Evolutionary conservation across 148 eudicot species (phyloP).

Genomic region (Vaccinium vitisidaea): DNA sequence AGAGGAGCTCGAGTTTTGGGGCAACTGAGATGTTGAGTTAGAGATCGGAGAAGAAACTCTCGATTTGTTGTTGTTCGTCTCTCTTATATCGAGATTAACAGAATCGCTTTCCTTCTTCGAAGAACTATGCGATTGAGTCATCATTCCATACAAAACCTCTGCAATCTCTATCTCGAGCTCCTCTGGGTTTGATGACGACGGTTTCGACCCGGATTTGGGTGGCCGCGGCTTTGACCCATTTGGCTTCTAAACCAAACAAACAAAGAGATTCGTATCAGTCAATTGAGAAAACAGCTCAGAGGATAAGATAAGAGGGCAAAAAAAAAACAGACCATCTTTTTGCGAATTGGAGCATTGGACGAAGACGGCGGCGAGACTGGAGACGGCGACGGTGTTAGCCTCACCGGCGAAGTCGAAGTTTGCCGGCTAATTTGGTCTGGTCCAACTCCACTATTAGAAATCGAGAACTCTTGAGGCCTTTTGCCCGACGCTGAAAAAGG

Average conservation of each 20-base stretch:
- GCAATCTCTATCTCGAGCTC: conserved; percentile 97
- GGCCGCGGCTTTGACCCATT: conserved; percentile 62
- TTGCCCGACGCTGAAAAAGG: conserved; percentile 61
- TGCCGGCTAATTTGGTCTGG: neutral
- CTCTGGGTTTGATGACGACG: conserved; percentile 68
- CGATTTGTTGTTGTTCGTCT: conserved; percentile 40
- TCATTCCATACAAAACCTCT: conserved; percentile 79
- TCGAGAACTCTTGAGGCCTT: conserved; percentile 74
- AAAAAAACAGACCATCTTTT: conserved; percentile 62
- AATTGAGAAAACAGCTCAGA: neutral
- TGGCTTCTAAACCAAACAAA: conserved; percentile 52
- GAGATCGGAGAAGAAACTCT: conserved; percentile 60
- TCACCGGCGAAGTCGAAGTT: conserved; percentile 1
- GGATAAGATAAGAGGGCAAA: neutral
- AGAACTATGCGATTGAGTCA: conserved; percentile 75
- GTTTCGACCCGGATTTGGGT: conserved; percentile 55
- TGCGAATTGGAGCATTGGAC: conserved; percentile 56
- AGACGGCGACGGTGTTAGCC: conserved; percentile 30
- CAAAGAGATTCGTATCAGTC: conserved; percentile 5
- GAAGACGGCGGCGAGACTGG: conserved; percentile 87
- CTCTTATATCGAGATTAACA: conserved; percentile 40
- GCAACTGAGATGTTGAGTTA: conserved; percentile 34
- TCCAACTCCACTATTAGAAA: conserved; percentile 17
- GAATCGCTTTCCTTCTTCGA: conserved; percentile 58
- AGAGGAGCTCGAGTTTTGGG: conserved; percentile 38